Base-by-base conservation (phyloP, 169 alveolate genomes). In the Cryptosporidium andersoni region DNA sequence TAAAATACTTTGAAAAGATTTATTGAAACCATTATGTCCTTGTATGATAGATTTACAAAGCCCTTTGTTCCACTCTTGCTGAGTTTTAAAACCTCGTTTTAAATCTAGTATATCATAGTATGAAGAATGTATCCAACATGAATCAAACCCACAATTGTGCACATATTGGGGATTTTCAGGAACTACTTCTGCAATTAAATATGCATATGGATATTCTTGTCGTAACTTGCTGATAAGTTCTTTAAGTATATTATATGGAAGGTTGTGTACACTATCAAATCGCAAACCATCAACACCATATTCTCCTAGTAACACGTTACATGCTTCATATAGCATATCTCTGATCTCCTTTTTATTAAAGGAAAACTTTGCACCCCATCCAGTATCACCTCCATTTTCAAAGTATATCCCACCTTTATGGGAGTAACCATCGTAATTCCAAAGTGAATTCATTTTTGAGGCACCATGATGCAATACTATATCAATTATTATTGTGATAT, bases 361-460 rank as follows among this genome's bases (percentile, higher is more conserved):
- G 34, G 64, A 56, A 67, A 89, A 89, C 60, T 80, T 82, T 34
- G 88, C 64, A 8, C 92, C 92, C 92, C 92, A 89, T n/a, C 90
- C 90, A 1, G 91, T 80, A 39, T 89, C 92, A 4, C 89, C 91
- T 2, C 92, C 92, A 52, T 81, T 82, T 51, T 89, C 92, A 63
- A 89, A 89, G 66, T 89, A 89, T 37, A 89, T 89, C 25, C 92
- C 92, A 3, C 92, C 92, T 49, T 64, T 48, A 63, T 82, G 56
- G 53, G 66, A 43, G 14, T 65, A 62, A 56, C 92, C 92, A 80
- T 89, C 92, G 66, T 65, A 81, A 56, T 89, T 89, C 92, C 92
- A 89, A 1, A 89, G 66, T 12, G 89, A 80, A 64, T 89, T 89
- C 62, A 82, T 60, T 55, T 65, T 89, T 4, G 92, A 58, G 55